Evolutionary conservation across 805 yeast species (phyloP).

Genomic region (Monosporozyma unispora): DNA sequence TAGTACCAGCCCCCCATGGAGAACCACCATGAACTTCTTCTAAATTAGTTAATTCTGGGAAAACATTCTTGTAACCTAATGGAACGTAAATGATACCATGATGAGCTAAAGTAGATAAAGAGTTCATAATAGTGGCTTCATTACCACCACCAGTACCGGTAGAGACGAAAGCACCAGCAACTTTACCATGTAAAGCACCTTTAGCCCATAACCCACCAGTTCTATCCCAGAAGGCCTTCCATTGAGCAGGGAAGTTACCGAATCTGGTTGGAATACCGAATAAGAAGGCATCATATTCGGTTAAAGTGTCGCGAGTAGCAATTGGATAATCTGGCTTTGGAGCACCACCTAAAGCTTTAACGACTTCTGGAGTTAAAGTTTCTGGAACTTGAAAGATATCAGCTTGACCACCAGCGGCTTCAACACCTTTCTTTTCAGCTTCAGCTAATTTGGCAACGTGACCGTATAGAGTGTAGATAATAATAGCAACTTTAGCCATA

Average conservation of each 20-base stretch:
- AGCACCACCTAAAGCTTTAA: constrained; percentile 53
- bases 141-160: constrained; percentile 84
- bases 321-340: constrained; percentile 55
- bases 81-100: constrained; percentile 79
- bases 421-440: constrained; percentile 59
- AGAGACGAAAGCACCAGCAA: constrained; percentile 62
- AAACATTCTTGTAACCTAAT: constrained; percentile 56
- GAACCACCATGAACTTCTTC: constrained; percentile 71
- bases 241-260: constrained; percentile 75
- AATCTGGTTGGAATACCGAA: constrained; percentile 84
- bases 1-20: constrained; percentile 81
- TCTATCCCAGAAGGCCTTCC: constrained; percentile 65
- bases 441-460: constrained; percentile 66
- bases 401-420: constrained; percentile 59
- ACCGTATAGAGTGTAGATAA: constrained; percentile 75
- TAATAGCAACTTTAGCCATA: constrained; percentile 50
- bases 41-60: constrained; percentile 45
- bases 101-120: constrained; percentile 58
- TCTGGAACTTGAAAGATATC: constrained; percentile 74
- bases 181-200: constrained; percentile 66
- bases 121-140: constrained; percentile 59
- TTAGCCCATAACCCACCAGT: constrained; percentile 75
- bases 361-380: constrained; percentile 57
- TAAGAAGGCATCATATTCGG: constrained; percentile 66
- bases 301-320: constrained; percentile 50